Evolutionary conservation across 2,329 filamentous ascomycete genomes (phyloP), one percentile per base, ranked within the genome.

Genomic region (Akanthomyces lecanii): DNA sequence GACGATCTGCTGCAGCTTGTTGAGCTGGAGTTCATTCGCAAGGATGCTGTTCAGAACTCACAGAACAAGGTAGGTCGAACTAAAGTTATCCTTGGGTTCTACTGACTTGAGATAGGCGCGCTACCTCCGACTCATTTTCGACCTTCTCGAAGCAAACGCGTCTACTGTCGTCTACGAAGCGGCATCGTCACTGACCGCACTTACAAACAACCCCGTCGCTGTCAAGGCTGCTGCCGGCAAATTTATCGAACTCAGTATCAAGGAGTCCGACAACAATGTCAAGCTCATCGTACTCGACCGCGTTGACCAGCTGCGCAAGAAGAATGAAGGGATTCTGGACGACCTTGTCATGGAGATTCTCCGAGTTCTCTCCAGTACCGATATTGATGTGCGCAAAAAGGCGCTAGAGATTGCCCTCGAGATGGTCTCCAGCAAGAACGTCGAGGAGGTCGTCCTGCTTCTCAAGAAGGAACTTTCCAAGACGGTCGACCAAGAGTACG

Each of bases 351-450:
- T 99, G 95, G 95, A 99, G 75, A 93, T 98, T 62, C 82, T 99
- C 52, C 91, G 95, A 61, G 95, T 97, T 21, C 84, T 99, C 40
- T 96, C 93, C 14, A 97, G 93, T 74, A 91, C 95, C 25, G 95
- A 99, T 78, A 90, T 99, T 67, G 95, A 98, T 72, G 95, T 99
- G 60, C 88, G 95, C 71, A 89, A 89, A 76, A 98, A 98, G 78
- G 92, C 94, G 18, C 84, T 99, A 33, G 83, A 86, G 63, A 91
- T 99, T 71, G 93, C 93, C 14, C 82, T 99, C 75, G 93, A 97
- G 68, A 98, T 99, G 95, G 92, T 99, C 5, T 95, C 94, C 0
- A 97, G 93, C 84, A 96, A 97, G 80, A 99, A 99, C 68, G 93
- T 99, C 7, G 95, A 98, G 74, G 95, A 99, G 72, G 95, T 99